Evolutionary conservation across 495 filamentous ascomycete species (phyloP), one percentile per base, ranked within the genome.

Genomic region (Trichoderma virens): DNA sequence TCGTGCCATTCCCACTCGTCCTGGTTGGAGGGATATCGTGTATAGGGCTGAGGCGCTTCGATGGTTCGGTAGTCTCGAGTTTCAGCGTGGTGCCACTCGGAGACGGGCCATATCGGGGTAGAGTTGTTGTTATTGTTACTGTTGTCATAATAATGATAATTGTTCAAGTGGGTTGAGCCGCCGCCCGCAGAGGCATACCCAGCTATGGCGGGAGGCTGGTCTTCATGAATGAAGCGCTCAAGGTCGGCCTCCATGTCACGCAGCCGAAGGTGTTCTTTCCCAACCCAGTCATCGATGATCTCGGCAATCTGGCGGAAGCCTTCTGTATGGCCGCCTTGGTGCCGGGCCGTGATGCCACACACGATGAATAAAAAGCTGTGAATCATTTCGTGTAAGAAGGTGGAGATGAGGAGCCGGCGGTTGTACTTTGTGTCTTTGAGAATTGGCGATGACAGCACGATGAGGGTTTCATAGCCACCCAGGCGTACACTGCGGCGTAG

Each of bases 321-420:
- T 20, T 70, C 64, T 6, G 82, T 83, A 66, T 85, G 83, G 5
- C 82, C 82, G 32, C 81, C 82, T 34, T 78, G 72, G 25, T 73
- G 66, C 23, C 74, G 67, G 0, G 82, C 81, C 5, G 72, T 66
- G 62, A 84, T 82, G 32, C 83, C 83, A 66, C 79, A 80, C 63
- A 70, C 72, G 56, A 85, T 79, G 65, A 85, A 85, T 39, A 85
- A 70, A 65, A 83, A 85, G 67, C 80, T 79, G 68, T 85, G 83
- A 45, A 85, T 78, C 27, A 84, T 73, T 70, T 85, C 83, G 68
- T 85, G 83, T 62, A 85, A 68, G 63, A 85, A 84, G 2, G 83
- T 80, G 23, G 78, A 80, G 62, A 85, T 83, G 32, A 85, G 75
- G 34, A 85, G 74, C 41, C 78, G 73, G 16, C 80, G 70, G 66